Percentiles rank a stretch among this genome's conserved stretches.
These are phyloP conservation scores for Phialocephala sp. DNA, from an alignment of 2,329 filamentous ascomycete species.

Conservation along the genomic window DNA sequence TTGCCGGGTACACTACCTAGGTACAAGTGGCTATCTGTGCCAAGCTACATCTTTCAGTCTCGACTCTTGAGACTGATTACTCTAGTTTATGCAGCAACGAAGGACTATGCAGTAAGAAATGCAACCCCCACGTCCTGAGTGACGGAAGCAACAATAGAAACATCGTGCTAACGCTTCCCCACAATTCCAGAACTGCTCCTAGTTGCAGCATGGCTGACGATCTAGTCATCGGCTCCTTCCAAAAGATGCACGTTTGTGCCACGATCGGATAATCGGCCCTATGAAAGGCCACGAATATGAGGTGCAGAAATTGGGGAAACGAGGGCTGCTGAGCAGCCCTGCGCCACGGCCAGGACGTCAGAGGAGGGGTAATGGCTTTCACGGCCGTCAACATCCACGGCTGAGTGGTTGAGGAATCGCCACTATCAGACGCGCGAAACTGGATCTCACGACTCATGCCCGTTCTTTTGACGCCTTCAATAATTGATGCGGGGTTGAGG, in stretches of 20 bases:
- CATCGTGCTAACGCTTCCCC: slow-evolving; percentile 22
- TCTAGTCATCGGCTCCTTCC: slow-evolving; percentile 9
- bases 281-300: slow-evolving; percentile 27
- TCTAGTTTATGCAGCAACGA: not conserved
- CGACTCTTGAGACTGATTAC: not conserved
- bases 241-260: slow-evolving; percentile 19
- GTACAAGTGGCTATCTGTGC: not conserved
- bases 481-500: slow-evolving; percentile 2
- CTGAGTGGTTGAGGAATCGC: not conserved
- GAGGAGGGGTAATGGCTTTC: slow-evolving; percentile 5
- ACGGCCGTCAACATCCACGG: slow-evolving; percentile 6
- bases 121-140: slow-evolving; percentile 4
- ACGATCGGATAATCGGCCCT: slow-evolving; percentile 26
- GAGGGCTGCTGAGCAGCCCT: slow-evolving; percentile 13
- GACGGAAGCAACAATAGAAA: slow-evolving; percentile 5
- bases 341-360: slow-evolving; percentile 17
- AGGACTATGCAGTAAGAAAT: not conserved
- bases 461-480: not conserved
- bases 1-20: not conserved
- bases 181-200: slow-evolving; percentile 25
- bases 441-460: slow-evolving; percentile 3
- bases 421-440: not conserved
- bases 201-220: slow-evolving; percentile 13
- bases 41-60: not conserved
- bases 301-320: slow-evolving; percentile 24